Evolutionary conservation across 768 basidiomycete genomes (phyloP).

Genomic region (Rhodocollybia butyracea): DNA sequence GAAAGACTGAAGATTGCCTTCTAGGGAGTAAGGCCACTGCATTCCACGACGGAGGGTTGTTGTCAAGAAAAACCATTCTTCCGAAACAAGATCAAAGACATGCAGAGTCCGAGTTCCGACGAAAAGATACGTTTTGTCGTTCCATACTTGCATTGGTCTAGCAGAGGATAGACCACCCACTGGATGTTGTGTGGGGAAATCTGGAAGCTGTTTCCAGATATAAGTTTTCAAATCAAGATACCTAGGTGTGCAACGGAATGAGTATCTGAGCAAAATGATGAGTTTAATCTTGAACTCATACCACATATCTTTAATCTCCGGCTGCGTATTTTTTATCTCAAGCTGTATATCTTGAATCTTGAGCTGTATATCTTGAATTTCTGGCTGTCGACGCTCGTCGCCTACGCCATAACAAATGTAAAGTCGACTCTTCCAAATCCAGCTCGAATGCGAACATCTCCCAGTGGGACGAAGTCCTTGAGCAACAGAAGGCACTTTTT

Average conservation of each 20-base stretch:
- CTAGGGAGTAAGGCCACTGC: not conserved
- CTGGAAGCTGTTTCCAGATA: not conserved
- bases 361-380: no score
- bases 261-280: not conserved
- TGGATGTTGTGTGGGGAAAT: not conserved
- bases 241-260: not conserved
- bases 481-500: conserved; percentile 14
- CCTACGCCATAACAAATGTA: not conserved
- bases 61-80: conserved; percentile 16
- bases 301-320: not conserved
- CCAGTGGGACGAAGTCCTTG: not conserved
- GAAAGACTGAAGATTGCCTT: not conserved
- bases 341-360: no score
- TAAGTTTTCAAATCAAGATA: not conserved
- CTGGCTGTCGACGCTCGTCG: no score
- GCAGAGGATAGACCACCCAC: not conserved
- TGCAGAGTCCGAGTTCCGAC: conserved; percentile 13
- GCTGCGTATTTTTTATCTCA: no score
- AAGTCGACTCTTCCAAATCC: not conserved
- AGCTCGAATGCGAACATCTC: not conserved
- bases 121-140: conserved; percentile 21
- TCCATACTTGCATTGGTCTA: conserved; percentile 9
- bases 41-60: conserved; percentile 7
- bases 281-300: not conserved
- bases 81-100: conserved; percentile 20